Evolutionary conservation across 177 flowering plant genomes (phyloP).

Genomic region (Vitis hybrid): DNA sequence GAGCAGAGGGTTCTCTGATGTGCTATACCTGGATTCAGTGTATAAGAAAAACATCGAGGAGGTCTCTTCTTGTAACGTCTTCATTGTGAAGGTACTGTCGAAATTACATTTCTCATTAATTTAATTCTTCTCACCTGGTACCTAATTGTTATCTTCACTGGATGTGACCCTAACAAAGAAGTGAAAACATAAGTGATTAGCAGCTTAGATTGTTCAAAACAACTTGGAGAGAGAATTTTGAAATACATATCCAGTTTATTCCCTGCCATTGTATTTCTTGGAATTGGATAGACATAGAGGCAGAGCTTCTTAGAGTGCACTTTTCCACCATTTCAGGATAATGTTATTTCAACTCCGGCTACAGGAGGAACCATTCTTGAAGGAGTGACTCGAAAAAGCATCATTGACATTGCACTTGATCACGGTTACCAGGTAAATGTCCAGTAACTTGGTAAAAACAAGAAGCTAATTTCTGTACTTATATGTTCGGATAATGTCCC

Average conservation of each 20-base stretch:
- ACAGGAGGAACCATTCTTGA: slow-evolving; percentile 70
- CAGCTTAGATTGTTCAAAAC: neutral
- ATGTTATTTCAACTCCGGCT: slow-evolving; percentile 71
- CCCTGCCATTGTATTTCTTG: neutral
- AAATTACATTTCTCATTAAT: neutral
- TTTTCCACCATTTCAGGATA: slow-evolving; percentile 43
- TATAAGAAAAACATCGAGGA: slow-evolving; percentile 73
- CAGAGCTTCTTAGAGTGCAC: neutral
- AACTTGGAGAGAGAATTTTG: neutral
- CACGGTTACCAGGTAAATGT: slow-evolving; percentile 63
- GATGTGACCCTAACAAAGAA: too few species aligned
- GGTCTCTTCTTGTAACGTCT: slow-evolving; percentile 82
- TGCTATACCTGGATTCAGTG: slow-evolving; percentile 73
- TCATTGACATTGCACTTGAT: slow-evolving; percentile 67
- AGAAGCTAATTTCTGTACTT: neutral
- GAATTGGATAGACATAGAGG: neutral
- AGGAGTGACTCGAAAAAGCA: slow-evolving; percentile 83
- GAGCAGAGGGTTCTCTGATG: slow-evolving; percentile 80
- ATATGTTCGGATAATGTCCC: neutral
- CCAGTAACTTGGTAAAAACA: neutral
- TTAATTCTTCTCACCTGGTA: neutral
- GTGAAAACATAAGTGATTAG: too few species aligned
- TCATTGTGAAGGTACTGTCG: slow-evolving; percentile 69
- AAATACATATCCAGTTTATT: neutral
- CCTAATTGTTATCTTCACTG: too few species aligned